Conservation (phyloP, 768 basidiomycete species). For the Lyophyllum shimeji region DNA sequence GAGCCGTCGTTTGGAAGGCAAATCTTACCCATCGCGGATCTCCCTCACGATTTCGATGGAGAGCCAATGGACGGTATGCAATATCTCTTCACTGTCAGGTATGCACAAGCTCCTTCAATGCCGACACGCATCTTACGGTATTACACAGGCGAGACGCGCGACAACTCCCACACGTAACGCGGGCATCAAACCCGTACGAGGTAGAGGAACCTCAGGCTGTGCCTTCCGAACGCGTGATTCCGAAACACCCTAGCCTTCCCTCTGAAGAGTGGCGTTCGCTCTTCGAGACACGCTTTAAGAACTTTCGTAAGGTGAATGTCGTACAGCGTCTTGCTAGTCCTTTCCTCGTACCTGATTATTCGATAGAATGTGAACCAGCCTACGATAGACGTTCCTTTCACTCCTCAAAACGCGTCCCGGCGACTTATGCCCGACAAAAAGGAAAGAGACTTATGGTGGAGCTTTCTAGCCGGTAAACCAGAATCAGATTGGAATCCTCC, state of each 20-base stretch:
- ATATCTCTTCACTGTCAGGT: constrained; percentile 84
- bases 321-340: not conserved
- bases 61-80: constrained; percentile 73
- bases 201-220: constrained; percentile 24
- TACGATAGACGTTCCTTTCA: constrained; percentile 45
- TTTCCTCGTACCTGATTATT: constrained; percentile 7
- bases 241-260: constrained; percentile 45
- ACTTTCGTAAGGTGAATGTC: constrained; percentile 63
- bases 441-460: constrained; percentile 81
- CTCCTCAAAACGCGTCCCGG: constrained; percentile 23
- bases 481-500: constrained; percentile 65
- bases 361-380: constrained; percentile 67
- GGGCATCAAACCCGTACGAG: constrained; percentile 71
- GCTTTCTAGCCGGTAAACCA: constrained; percentile 68
- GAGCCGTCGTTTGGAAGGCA: constrained; percentile 65
- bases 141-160: constrained; percentile 66
- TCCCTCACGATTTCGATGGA: constrained; percentile 66
- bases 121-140: constrained; percentile 1
- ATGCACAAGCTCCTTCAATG: constrained; percentile 14
- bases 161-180: constrained; percentile 59
- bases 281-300: constrained; percentile 59
- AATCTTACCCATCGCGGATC: constrained; percentile 77
- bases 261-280: constrained; percentile 64
- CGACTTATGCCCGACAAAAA: constrained; percentile 65
- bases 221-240: constrained; percentile 20